Conservation (phyloP, 768 basidiomycete species). For the Boletus huronensis region DNA sequence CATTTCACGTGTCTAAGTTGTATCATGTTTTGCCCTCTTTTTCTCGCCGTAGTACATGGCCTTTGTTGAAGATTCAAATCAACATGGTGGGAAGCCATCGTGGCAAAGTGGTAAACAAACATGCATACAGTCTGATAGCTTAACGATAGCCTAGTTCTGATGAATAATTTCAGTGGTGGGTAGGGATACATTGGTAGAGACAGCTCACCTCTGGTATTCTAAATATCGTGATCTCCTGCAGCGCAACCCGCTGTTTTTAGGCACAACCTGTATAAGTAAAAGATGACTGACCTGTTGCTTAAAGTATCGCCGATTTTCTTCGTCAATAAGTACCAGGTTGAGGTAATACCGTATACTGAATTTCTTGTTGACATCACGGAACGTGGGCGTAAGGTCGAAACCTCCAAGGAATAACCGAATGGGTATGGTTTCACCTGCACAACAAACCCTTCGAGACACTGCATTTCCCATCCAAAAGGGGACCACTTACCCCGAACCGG, state of each 20-base stretch:
- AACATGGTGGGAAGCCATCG: background rate
- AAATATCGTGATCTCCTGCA: conserved; percentile 82
- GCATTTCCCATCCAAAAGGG: background rate
- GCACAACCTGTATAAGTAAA: background rate
- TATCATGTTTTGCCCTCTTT: background rate
- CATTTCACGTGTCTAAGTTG: background rate
- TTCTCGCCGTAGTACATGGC: background rate
- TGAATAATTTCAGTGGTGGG: background rate
- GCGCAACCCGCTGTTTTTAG: background rate
- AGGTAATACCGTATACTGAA: conserved; percentile 97
- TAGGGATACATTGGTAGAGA: background rate
- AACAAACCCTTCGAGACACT: background rate
- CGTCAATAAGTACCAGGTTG: conserved; percentile 95
- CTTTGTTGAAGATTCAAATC: conserved; percentile 3
- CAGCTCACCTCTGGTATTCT: conserved; percentile 77
- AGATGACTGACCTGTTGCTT: conserved; percentile 75
- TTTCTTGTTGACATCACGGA: conserved; percentile 99
- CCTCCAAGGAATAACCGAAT: conserved; percentile 97
- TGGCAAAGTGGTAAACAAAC: conserved; percentile 5
- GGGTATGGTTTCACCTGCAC: conserved; percentile 91
- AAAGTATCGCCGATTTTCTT: conserved; percentile 97
- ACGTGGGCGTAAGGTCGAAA: conserved; percentile 97
- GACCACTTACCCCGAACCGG: conserved; percentile 77
- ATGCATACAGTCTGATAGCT: conserved; percentile 1
- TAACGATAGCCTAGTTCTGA: conserved; percentile 34